Evolutionary conservation across 2,329 filamentous ascomycete species (phyloP).

Genomic region (Fusarium camptoceras): DNA sequence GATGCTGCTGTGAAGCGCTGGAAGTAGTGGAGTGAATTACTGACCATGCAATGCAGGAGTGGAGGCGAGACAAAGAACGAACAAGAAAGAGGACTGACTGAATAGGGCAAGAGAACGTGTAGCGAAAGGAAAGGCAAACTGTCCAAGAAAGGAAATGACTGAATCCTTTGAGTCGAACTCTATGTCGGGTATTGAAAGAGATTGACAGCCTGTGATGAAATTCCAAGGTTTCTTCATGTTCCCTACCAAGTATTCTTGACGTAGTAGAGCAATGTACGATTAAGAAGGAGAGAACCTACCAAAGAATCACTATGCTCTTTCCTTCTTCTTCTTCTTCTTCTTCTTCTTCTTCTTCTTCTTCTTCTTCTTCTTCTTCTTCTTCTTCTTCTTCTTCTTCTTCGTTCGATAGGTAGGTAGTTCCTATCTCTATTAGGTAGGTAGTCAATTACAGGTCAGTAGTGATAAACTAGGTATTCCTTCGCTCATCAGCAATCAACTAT

Average conservation of each 20-base stretch:
- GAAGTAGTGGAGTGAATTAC: slow-evolving; percentile 20
- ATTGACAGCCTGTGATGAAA: slow-evolving; percentile 4
- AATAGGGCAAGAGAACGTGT: slow-evolving; percentile 8
- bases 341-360: not conserved
- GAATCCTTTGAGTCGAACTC: not conserved
- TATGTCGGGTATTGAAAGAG: slow-evolving; percentile 2
- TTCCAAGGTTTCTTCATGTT: not conserved
- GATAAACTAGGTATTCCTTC: not conserved
- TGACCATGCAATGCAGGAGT: slow-evolving; percentile 22
- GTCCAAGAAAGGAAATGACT: not conserved
- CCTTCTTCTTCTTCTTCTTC: not conserved
- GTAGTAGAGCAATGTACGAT: not conserved
- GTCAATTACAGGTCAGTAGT: no score
- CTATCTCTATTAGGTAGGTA: not conserved
- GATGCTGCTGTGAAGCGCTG: slow-evolving; percentile 16
- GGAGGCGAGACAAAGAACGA: slow-evolving; percentile 16
- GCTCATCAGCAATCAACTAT: slow-evolving; percentile 4
- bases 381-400: not conserved
- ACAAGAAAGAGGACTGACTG: not conserved
- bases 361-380: not conserved
- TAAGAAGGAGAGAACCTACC: not conserved
- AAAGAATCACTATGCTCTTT: not conserved
- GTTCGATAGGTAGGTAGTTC: not conserved
- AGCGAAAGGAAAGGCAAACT: slow-evolving; percentile 6
- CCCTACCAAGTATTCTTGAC: not conserved